Base-by-base conservation (phyloP, 2,329 filamentous ascomycete genomes). In the Nemania abortiva region DNA sequence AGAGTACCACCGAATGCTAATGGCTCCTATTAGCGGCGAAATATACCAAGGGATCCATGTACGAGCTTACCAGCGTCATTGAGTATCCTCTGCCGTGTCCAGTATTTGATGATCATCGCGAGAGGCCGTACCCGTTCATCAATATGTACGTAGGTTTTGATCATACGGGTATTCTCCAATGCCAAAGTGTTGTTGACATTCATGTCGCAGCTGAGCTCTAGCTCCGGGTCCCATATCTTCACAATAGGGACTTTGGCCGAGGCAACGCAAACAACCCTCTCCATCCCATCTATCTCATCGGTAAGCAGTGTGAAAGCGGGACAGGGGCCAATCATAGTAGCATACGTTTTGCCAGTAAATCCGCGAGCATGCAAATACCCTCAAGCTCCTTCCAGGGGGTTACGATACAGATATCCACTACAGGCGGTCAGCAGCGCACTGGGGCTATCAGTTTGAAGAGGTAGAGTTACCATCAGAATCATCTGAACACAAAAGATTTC, bases 181-280 rank as follows among this genome's bases (percentile, higher is more conserved):
- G 96, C 96, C 62, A 97, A 82, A 0, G 95, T 96, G 76, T 98
- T 99, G 84, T 99, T 99, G 82, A 99, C 95, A 75, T 99, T 99
- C 91, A 99, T 96, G 79, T 99, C 96, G 80, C 95, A 98, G 18
- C 94, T 92, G 59, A 99, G 85, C 72, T 91, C 86, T 66, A 98
- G 85, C 79, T 97, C 94, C 2, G 96, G 96, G 79, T 99, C 96
- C 95, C 96, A 99, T 65, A 97, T 93, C 84, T 98, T 98, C 74
- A 99, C 96, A 77, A 99, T 99, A 3, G 96, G 95, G 15, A 99
- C 96, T 81, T 98, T 98, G 68, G 96, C 96, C 50, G 92, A 93
- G 31, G 94, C 94, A 61, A 98, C 94, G 79, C 96, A 99, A 27
- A 98, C 92, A 1, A 99, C 94, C 76, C 93, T 93, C 80, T 98